phyloP scores from a whole-genome alignment of 169 alveolate species.

The Plasmodium knowlesi region DNA sequence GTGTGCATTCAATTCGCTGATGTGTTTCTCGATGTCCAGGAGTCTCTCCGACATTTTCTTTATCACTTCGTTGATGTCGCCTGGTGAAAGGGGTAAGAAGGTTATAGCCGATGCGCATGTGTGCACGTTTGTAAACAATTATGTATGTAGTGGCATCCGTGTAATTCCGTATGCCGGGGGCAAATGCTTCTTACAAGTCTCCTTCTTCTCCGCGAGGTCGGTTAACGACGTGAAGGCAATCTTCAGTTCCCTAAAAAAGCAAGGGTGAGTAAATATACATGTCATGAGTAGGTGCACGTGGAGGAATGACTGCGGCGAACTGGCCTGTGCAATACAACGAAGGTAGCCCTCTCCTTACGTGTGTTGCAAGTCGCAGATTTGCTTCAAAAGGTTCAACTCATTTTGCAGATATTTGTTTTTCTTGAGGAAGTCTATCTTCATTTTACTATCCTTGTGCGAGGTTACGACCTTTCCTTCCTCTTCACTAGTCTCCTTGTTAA shows the following conservation, averaged over 20 bases:
- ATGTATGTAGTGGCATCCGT: neutral
- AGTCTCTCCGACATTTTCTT: slow-evolving; percentile 49
- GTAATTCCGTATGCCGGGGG: neutral
- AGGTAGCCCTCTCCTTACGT: slow-evolving; percentile 5
- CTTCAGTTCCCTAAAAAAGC: slow-evolving; percentile 34
- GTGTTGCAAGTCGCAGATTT: slow-evolving; percentile 67
- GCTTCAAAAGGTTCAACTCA: slow-evolving; percentile 33
- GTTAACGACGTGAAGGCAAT: slow-evolving; percentile 62
- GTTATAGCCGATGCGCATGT: neutral
- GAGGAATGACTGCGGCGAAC: neutral
- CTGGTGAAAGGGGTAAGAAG: neutral
- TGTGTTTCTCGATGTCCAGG: slow-evolving; percentile 55
- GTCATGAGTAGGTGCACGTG: neutral
- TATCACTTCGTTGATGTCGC: slow-evolving; percentile 60
- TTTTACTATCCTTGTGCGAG: slow-evolving; percentile 20
- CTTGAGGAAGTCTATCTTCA: slow-evolving; percentile 19
- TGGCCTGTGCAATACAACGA: neutral
- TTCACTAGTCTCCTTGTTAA: slow-evolving; percentile 57
- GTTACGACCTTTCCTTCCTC: slow-evolving; percentile 1
- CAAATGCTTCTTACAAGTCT: slow-evolving; percentile 9
- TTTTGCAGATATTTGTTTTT: slow-evolving; percentile 64
- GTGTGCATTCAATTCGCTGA: slow-evolving; percentile 65
- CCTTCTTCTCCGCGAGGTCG: slow-evolving; percentile 59
- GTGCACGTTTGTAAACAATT: neutral
- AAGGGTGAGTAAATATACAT: neutral